Base-by-base conservation (phyloP, 2,329 filamentous ascomycete species). In the Neopestalotiopsis sp. region DNA sequence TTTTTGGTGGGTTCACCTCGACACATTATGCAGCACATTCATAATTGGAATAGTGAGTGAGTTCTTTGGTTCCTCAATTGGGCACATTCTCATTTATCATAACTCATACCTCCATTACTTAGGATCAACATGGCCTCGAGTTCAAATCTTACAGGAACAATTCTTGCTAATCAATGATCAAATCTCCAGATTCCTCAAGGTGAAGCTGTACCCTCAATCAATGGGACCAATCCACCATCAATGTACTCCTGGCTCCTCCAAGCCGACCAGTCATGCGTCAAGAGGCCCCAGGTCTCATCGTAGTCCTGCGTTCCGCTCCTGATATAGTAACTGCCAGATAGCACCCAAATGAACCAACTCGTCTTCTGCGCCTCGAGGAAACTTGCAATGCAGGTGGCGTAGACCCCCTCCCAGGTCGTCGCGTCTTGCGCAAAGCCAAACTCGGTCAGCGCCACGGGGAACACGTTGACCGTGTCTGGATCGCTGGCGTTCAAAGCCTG, bases 291-390 rank as follows among this genome's bases (percentile, higher is more conserved):
- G 0, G 79, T 77, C 78, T 90, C 88, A 34, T 90, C 88, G 64
- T 77, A 84, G 73, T 90, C 87, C 74, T 88, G 86, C 0, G 68
- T 80, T 0, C 87, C 88, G 5, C 78, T 74, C 1, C 88, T 79
- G 67, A 86, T 82, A 72, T 90, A 90, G 73, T 90, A 90, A 73
- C 86, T 88, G 1, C 87, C 88, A 0, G 82, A 81, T 14, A 91
- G 67, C 42, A 88, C 89, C 86, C 88, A 90, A 78, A 87, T 81
- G 76, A 87, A 83, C 88, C 88, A 88, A 13, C 88, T 84, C 0
- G 84, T 82, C 77, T 86, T 81, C 73, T 84, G 78, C 53, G 79
- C 76, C 0, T 84, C 82, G 64, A 90, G 76, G 73, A 83, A 89
- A 14, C 78, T 77, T 5, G 83, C 81, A 70, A 90, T 76, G 71